phyloP scores from a whole-genome alignment of 1,284 basidiomycete species.

The Polyporus tsugae region DNA sequence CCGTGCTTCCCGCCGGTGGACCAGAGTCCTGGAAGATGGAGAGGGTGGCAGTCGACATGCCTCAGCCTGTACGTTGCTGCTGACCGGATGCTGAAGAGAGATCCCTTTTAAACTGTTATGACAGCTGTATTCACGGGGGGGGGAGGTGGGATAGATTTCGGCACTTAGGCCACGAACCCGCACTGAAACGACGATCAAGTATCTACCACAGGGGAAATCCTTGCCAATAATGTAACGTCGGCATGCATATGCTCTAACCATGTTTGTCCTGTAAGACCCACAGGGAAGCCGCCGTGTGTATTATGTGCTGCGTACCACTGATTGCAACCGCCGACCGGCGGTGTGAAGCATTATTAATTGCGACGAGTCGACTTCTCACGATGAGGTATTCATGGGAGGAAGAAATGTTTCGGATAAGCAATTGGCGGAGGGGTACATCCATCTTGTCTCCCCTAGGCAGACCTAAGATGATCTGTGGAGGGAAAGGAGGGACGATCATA shows the following conservation, averaged over 20 bases:
- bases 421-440: background rate
- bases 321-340: no score
- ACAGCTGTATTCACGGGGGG: background rate
- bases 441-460: no score
- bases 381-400: background rate
- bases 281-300: background rate
- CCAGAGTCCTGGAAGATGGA: slow-evolving; percentile 7
- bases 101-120: background rate
- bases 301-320: background rate
- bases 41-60: background rate
- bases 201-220: background rate
- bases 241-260: background rate
- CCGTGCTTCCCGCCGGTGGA: slow-evolving; percentile 5
- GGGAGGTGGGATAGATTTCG: no score
- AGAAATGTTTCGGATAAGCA: background rate
- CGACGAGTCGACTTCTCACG: background rate
- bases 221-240: background rate
- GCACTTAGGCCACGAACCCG: no score
- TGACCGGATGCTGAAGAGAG: background rate
- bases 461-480: no score
- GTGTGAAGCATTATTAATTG: background rate
- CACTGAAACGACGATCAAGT: no score
- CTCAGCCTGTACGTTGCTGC: background rate
- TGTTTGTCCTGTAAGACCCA: background rate
- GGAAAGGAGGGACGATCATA: no score